Evolutionary conservation across 2,329 filamentous ascomycete genomes (phyloP), one percentile per base, ranked within the genome.

Genomic region (Dactylellina sp.): DNA sequence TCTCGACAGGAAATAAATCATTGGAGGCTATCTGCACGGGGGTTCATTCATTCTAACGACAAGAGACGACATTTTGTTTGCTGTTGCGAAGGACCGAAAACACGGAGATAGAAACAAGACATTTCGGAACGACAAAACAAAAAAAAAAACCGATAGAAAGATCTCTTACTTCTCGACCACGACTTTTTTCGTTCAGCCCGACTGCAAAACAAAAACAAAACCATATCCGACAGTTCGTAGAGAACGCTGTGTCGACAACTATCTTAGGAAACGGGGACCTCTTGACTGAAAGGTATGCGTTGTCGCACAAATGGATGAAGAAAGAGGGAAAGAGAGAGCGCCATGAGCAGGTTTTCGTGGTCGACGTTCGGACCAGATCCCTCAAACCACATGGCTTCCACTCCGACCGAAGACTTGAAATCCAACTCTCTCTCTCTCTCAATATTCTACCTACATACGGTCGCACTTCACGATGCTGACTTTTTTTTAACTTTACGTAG

Each of bases 281-380:
- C 59, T 63, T 71, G 35, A 71, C 55, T 71, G 52, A 71, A 71
- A 71, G 66, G 66, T 63, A 62, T 9, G 35, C 35, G 47, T 66
- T 24, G 24, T 60, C 63, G 46, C 47, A 22, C 47, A 47, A 18
- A 9, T 32, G n/a, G 55, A 14, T 46, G 49, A 40, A 37, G 24
- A 22, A 18, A 39, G 39, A 46, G 49, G 32, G 24, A 47, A 16
- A 32, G 16, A 9, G 11, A 14, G 40, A 16, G 18, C 22, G n/a
- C n/a, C n/a, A n/a, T n/a, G n/a, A n/a, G n/a, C n/a, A n/a, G n/a
- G n/a, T n/a, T 25, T 18, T 42, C 14, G 39, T 7, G 7, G 24
- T 42, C 50, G 18, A 44, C 14, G 12, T 4, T 25, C 7, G 12
- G 14, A 28, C 4, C 44, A 20, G 62, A 50, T 37, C 40, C 2